A percentile compares a stretch with the other conserved stretches of the same genome.
Evolutionary conservation across 169 alveolate species (phyloP).

Genomic region (Plasmodium relictum): DNA sequence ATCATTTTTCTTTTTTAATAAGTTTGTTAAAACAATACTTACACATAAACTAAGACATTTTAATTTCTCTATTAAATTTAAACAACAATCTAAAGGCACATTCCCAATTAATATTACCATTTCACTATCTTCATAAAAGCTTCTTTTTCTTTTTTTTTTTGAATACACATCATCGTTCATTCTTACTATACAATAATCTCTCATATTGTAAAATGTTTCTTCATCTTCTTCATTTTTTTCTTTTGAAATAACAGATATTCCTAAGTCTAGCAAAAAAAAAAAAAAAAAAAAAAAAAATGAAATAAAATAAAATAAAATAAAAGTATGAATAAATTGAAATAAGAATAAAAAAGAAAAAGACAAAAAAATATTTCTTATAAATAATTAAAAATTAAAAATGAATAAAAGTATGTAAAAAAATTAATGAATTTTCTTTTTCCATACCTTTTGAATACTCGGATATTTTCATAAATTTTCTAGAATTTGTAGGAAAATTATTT

Average conservation of each 20-base stretch:
- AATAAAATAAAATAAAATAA: not conserved
- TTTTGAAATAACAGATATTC: slow-evolving; percentile 42
- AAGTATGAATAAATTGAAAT: not conserved
- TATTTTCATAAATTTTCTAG: not conserved
- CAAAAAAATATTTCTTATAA: too few relatives aligned
- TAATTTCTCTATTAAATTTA: slow-evolving; percentile 62
- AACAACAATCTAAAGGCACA: slow-evolving; percentile 72
- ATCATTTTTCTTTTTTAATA: slow-evolving; percentile 49
- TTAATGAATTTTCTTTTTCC: not conserved
- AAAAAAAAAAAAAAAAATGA: not conserved
- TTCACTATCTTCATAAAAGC: slow-evolving; percentile 36
- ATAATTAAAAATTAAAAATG: too few relatives aligned
- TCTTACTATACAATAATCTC: slow-evolving; percentile 38
- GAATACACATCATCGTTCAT: slow-evolving; percentile 27
- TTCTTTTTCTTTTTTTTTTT: slow-evolving; percentile 24
- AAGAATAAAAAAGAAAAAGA: too few relatives aligned
- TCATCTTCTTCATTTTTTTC: slow-evolving; percentile 47
- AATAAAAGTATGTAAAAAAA: too few relatives aligned
- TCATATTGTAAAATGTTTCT: slow-evolving; percentile 48
- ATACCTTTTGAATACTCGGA: not conserved
- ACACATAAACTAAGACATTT: slow-evolving; percentile 74
- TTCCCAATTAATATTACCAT: slow-evolving; percentile 35
- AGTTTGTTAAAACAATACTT: slow-evolving; percentile 43
- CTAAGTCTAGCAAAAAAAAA: not conserved
- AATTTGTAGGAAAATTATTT: not conserved